Conservation (phyloP, 1,139 yeast species). For the Schwanniomyces etchellsii region DNA sequence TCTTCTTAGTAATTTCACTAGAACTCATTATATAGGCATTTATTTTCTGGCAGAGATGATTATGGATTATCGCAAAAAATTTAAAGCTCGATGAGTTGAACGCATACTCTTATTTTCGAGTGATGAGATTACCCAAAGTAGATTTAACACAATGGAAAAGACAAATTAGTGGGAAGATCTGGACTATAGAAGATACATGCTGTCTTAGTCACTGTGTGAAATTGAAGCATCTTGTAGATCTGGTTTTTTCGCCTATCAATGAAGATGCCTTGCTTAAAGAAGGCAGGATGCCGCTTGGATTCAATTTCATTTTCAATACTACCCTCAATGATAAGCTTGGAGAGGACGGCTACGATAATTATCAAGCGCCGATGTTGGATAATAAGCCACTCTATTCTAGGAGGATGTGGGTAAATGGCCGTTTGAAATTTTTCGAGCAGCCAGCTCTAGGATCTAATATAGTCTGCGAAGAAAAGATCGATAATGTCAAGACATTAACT, state of each 20-base stretch:
- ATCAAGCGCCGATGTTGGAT: constrained; percentile 56
- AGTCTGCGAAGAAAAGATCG: constrained; percentile 42
- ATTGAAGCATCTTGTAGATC: constrained; percentile 12
- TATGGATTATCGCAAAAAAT: too few species aligned
- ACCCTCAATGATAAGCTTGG: constrained; percentile 48
- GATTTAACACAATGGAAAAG: constrained; percentile 12
- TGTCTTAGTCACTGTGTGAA: constrained; percentile 14
- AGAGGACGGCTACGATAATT: constrained; percentile 75
- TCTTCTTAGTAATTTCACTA: constrained; percentile 36
- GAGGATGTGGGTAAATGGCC: constrained; percentile 82
- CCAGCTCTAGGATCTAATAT: constrained; percentile 28
- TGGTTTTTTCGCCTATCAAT: constrained; percentile 9
- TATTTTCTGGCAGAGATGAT: too few species aligned
- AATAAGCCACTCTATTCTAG: constrained; percentile 35
- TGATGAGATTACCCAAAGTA: background rate
- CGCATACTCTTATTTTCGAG: constrained; percentile 2
- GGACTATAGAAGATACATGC: constrained; percentile 15
- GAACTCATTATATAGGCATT: constrained; percentile 16
- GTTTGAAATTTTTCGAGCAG: constrained; percentile 33
- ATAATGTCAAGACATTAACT: constrained; percentile 26
- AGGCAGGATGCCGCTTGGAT: constrained; percentile 42
- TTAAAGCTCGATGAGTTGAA: too few species aligned
- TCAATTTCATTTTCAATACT: constrained; percentile 59
- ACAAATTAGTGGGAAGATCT: constrained; percentile 10
- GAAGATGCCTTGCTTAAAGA: constrained; percentile 5